Conservation (phyloP, 2,329 filamentous ascomycete genomes). For the Metarhizium sp. region DNA sequence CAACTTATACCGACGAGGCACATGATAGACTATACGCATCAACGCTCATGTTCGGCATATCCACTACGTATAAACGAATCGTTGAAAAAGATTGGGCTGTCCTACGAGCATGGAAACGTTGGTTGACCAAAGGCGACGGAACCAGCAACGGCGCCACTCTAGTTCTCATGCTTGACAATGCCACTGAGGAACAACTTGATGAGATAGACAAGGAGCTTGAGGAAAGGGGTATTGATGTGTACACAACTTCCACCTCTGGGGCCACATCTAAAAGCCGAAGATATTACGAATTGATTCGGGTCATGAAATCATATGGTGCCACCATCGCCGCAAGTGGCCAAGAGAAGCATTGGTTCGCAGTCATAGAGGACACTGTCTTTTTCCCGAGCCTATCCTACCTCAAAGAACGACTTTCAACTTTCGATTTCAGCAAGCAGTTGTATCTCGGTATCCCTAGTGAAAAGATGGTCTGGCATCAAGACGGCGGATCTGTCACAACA, state of each 20-base stretch:
- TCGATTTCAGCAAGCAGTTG: constrained; percentile 21
- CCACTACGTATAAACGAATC: constrained; percentile 32
- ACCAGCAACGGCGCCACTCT: constrained; percentile 33
- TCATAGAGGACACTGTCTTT: constrained; percentile 38
- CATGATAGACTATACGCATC: constrained; percentile 28
- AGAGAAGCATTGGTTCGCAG: constrained; percentile 30
- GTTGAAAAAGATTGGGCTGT: constrained; percentile 27
- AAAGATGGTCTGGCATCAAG: constrained; percentile 31
- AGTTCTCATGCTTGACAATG: constrained; percentile 31
- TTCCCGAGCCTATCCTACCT: constrained; percentile 32
- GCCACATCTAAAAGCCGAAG: constrained; percentile 21
- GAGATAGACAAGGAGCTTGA: constrained; percentile 21
- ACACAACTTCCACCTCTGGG: constrained; percentile 22
- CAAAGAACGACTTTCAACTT: constrained; percentile 25
- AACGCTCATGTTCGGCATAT: constrained; percentile 32
- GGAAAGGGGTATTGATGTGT: constrained; percentile 29
- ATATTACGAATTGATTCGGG: constrained; percentile 28
- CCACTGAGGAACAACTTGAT: constrained; percentile 21
- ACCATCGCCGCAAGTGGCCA: constrained; percentile 25
- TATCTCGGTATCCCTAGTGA: constrained; percentile 36
- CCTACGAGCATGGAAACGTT: constrained; percentile 33
- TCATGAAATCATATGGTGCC: constrained; percentile 22
- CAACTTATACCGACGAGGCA: constrained; percentile 19
- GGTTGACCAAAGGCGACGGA: constrained; percentile 32
- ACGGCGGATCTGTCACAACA: constrained; percentile 25